Conservation (phyloP, 1,284 basidiomycete species). For the Mycosarcoma maydis region DNA sequence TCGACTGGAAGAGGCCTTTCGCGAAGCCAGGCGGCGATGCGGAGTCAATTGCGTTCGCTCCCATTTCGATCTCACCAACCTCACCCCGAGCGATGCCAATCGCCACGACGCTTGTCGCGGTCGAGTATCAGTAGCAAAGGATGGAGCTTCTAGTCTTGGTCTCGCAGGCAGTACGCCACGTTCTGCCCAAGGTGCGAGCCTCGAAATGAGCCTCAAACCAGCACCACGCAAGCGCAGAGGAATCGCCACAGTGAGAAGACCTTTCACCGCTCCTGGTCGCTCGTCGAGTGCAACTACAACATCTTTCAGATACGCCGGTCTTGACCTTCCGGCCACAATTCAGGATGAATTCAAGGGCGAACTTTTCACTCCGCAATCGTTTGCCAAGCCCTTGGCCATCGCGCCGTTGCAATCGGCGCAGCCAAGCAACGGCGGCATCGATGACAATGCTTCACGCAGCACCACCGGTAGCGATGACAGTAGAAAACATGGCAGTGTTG, state of each 20-base stretch:
- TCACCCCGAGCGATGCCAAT: not conserved
- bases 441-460: conserved; percentile 1
- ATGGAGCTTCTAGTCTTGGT: not conserved
- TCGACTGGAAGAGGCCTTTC: conserved; percentile 19
- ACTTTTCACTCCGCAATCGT: conserved; percentile 29
- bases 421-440: not conserved
- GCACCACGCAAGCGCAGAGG: conserved; percentile 10
- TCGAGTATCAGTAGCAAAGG: not conserved
- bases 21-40: conserved; percentile 17
- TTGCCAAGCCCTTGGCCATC: no score
- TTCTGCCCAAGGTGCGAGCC: not conserved
- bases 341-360: not conserved
- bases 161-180: not conserved
- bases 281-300: no score
- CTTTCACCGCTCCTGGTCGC: conserved; percentile 22
- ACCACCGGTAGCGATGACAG: not conserved
- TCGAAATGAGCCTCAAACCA: conserved; percentile 5
- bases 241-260: not conserved
- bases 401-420: conserved; percentile 1
- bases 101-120: not conserved
- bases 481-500: not conserved
- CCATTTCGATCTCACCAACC: conserved; percentile 15
- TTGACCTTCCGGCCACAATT: not conserved
- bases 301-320: not conserved
- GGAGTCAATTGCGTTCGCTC: conserved; percentile 14